Conservation (phyloP, 371 early-diverging fungal species). For the Mortierella sp. region DNA sequence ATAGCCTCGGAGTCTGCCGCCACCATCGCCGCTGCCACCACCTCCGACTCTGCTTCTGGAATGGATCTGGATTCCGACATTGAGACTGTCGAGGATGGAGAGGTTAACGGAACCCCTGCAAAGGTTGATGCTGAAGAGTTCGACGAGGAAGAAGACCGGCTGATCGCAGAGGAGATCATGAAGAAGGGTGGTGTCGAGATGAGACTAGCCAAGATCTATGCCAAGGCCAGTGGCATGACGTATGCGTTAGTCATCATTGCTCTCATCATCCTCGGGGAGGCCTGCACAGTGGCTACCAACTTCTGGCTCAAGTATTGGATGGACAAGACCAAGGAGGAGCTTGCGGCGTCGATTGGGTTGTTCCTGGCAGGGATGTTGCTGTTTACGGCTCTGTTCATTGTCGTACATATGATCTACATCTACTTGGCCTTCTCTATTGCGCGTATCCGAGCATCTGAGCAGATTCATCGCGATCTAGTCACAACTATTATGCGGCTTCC, state of each 20-base stretch:
- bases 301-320: conserved; percentile 87
- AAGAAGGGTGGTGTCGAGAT: conserved; percentile 56
- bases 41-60: not conserved
- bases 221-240: conserved; percentile 24
- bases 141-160: conserved; percentile 33
- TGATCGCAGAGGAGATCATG: conserved; percentile 56
- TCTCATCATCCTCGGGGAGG: conserved; percentile 13
- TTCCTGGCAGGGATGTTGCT: conserved; percentile 50
- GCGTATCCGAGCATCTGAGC: conserved; percentile 73
- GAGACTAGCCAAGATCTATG: conserved; percentile 43
- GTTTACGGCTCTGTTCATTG: conserved; percentile 65
- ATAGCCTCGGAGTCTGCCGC: conserved; percentile 1
- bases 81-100: conserved; percentile 13
- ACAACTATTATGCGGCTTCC: conserved; percentile 36
- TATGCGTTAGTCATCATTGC: not conserved
- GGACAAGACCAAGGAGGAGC: conserved; percentile 28
- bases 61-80: conserved; percentile 13
- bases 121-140: conserved; percentile 6
- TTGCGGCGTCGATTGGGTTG: conserved; percentile 5
- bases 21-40: not conserved
- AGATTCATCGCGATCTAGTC: conserved; percentile 69
- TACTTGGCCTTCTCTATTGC: conserved; percentile 83
- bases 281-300: conserved; percentile 20
- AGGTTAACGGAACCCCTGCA: not conserved
- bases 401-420: conserved; percentile 74